Percentiles rank a stretch among this genome's conserved stretches.
phyloP scores from a whole-genome alignment of 1,284 basidiomycete species.

The Stygiomarasmius scandens region DNA sequence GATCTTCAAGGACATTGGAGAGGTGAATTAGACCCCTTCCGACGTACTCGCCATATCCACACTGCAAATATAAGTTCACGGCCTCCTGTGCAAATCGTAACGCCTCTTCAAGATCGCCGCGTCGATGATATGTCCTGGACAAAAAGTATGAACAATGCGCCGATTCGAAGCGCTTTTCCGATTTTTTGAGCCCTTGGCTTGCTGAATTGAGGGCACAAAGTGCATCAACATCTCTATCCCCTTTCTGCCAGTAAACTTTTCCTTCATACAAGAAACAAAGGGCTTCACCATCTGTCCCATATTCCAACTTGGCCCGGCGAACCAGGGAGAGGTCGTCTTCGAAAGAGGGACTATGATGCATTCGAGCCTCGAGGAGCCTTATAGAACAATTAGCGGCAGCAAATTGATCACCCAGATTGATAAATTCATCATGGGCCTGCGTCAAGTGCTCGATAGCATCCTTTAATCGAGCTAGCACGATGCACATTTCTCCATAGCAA shows the following conservation, averaged over 20 bases:
- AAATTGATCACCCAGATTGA: background rate
- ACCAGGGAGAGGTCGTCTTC: background rate
- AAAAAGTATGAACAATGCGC: background rate
- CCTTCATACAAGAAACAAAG: no score
- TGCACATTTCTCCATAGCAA: background rate
- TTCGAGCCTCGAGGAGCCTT: background rate
- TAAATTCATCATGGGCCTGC: background rate
- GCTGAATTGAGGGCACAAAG: background rate
- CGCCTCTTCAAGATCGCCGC: no score
- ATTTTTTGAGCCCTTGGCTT: background rate
- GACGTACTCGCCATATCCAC: background rate
- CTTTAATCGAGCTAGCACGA: background rate
- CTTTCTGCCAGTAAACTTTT: background rate
- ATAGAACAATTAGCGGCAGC: background rate
- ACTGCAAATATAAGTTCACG: background rate
- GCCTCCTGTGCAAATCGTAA: background rate
- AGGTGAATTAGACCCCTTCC: background rate
- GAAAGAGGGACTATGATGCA: background rate
- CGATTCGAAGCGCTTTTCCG: background rate
- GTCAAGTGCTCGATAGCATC: background rate
- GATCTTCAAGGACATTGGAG: background rate
- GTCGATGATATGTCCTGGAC: background rate
- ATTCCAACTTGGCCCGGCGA: no score
- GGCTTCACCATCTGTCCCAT: no score
- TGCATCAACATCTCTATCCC: background rate